Evolutionary conservation across 2,329 filamentous ascomycete species (phyloP), one percentile per base, ranked within the genome.

Genomic region (Macrophomina pseudophaseolina): DNA sequence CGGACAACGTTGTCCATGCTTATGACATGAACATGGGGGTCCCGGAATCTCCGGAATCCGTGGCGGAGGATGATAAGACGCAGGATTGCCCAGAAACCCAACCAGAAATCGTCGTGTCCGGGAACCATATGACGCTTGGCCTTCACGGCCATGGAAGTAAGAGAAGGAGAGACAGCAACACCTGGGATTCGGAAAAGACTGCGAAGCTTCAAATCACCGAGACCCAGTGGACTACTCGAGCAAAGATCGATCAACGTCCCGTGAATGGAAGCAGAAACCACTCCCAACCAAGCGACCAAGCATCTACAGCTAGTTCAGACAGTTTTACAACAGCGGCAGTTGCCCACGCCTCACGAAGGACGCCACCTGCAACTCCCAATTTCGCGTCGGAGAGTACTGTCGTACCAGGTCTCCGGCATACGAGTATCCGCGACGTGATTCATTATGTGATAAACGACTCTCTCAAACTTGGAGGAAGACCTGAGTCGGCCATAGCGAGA

Each of bases 11-110:
- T 18, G 89, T 92, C 9, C 88, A 91, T 76, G 90, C 90, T 12
- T 91, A 91, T 71, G 90, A 91, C 72, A 86, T 91, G 77, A 89
- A 91, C 72, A 90, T 91, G 88, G 87, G 90, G 71, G 84, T 92
- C 49, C 89, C 90, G n/a, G 87, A 90, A 69, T 87, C 85, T 12
- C 87, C 86, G 7, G 76, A 81, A 52, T 79, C 80, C 42, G 80
- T 77, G n/a, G 68, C 75, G 6, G 76, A 80, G 42, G 75, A 77
- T 23, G 72, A 70, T 1, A 64, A 53, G 70, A 69, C 4, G 72
- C 72, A 58, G 11, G 44, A 63, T 9, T 52, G 44, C 12, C 32
- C 69, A 48, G 76, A 82, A n/a, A 75, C 72, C 67, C 75, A 78
- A 62, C 80, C 81, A 16, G 77, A 82, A 28, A 80, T 83, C 32